Base-by-base conservation (phyloP, 495 filamentous ascomycete genomes). In the Lophiostoma macrostomum region DNA sequence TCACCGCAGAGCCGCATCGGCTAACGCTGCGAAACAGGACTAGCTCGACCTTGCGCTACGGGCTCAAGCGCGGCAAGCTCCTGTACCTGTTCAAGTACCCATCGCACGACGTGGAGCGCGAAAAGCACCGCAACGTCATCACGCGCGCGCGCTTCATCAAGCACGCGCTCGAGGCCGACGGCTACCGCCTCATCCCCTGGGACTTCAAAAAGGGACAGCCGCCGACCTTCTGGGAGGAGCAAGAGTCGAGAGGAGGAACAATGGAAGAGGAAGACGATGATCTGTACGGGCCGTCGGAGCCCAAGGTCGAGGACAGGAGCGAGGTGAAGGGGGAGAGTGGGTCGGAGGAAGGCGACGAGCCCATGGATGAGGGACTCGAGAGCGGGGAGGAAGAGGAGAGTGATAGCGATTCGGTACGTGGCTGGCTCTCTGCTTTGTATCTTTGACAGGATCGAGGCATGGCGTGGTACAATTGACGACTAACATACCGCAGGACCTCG, bases 351-450 rank as follows among this genome's bases (percentile, higher is more conserved):
- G 60, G 36, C 24, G 60, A 65, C 39, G 58, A 62, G 34, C 45
- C 41, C 11, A 67, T 69, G 69, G 70, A 67, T n/a, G 64, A 64
- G 30, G 64, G 50, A 11, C 47, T 65, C 50, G 87, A 86, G 39
- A 80, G 80, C 1, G 83, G 82, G 23, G 84, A 86, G 47, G 88
- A 88, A 70, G 84, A 88, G 41, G 88, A 90, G 57, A 86, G 84
- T 13, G 81, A 84, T 24, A 66, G 63, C 51, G 68, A 70, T 28
- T 64, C 49, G 18, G 59, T 57, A 53, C 45, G 53, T 23, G 4
- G 4, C 30, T 8, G 20, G 6, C 20, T 25, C 16, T 22, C 2
- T 30, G 12, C 2, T 36, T 20, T n/a, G 16, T 14, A 12, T 16
- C 23, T 6, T n/a, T n/a, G n/a, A n/a, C n/a, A n/a, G n/a, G n/a